Conservation (phyloP, 2,329 filamentous ascomycete genomes). For the Parastagonospora avenae region DNA sequence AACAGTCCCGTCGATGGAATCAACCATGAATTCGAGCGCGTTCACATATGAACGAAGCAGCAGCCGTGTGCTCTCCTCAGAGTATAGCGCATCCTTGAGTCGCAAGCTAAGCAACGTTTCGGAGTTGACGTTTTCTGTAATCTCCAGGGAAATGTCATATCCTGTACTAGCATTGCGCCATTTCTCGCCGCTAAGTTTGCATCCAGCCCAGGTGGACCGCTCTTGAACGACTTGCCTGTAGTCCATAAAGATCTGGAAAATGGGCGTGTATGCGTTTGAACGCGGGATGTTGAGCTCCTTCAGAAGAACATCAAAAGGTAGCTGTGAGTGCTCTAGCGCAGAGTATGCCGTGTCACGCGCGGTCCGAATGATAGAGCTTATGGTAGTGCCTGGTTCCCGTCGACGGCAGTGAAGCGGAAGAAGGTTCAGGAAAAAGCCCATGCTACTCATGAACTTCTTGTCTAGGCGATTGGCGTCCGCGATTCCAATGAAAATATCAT, state of each 20-base stretch:
- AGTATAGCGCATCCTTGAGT: neutral
- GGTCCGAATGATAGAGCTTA: conserved; percentile 16
- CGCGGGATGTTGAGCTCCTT: conserved; percentile 27
- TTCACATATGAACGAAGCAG: too few species aligned
- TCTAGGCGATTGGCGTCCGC: conserved; percentile 47
- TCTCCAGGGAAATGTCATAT: conserved; percentile 20
- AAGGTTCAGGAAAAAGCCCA: conserved; percentile 29
- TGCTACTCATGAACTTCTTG: conserved; percentile 18
- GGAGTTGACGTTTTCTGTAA: conserved; percentile 2
- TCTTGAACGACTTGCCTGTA: conserved; percentile 19
- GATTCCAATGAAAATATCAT: conserved; percentile 50
- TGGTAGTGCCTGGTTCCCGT: conserved; percentile 14
- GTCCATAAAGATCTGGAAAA: conserved; percentile 47
- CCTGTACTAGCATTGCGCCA: conserved; percentile 14
- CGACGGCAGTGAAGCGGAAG: conserved; percentile 43
- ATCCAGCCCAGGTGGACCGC: conserved; percentile 23
- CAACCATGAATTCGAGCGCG: too few species aligned
- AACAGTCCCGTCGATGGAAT: too few species aligned
- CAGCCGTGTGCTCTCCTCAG: too few species aligned
- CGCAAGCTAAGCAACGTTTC: neutral
- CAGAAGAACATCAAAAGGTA: conserved; percentile 47
- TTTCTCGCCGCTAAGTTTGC: conserved; percentile 22
- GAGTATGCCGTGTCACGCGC: conserved; percentile 11
- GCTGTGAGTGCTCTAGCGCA: conserved; percentile 29
- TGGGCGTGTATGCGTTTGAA: conserved; percentile 31